A percentile compares a stretch with the other conserved stretches of the same genome.
Conservation (phyloP, 768 basidiomycete species). For the Pulveroboletus sp. region DNA sequence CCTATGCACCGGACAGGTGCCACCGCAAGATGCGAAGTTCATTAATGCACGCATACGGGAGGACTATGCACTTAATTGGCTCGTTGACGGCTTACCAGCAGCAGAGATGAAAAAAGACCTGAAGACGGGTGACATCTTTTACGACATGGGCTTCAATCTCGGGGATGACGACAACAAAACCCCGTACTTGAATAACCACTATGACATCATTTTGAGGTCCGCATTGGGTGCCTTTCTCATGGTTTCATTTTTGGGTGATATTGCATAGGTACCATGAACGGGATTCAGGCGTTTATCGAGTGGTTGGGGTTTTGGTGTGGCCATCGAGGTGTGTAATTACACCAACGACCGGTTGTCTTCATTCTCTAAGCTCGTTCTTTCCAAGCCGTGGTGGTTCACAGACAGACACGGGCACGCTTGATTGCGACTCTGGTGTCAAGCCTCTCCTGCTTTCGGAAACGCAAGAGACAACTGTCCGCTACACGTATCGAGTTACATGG, state of each 20-base stretch:
- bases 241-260: constrained; percentile 6
- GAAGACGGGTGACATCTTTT: constrained; percentile 80
- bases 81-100: constrained; percentile 90
- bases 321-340: constrained; percentile 39
- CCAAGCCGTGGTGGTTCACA: constrained; percentile 63
- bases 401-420: constrained; percentile 34
- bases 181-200: constrained; percentile 89
- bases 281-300: constrained; percentile 64
- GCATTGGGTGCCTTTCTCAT: constrained; percentile 9
- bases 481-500: constrained; percentile 88
- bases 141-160: constrained; percentile 93
- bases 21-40: constrained; percentile 74
- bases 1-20: constrained; percentile 62
- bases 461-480: constrained; percentile 60
- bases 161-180: constrained; percentile 63
- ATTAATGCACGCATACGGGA: constrained; percentile 90
- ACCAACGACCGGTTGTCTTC: not conserved
- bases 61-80: constrained; percentile 92
- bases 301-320: constrained; percentile 94
- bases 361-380: constrained; percentile 2
- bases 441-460: constrained; percentile 63
- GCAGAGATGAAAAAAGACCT: constrained; percentile 87
- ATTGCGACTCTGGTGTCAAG: constrained; percentile 46
- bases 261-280: constrained; percentile 72
- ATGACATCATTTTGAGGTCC: constrained; percentile 77